These are phyloP conservation scores for Chlorella sp. DNA, from an alignment of 139 green algal species.

Conservation along the genomic window DNA sequence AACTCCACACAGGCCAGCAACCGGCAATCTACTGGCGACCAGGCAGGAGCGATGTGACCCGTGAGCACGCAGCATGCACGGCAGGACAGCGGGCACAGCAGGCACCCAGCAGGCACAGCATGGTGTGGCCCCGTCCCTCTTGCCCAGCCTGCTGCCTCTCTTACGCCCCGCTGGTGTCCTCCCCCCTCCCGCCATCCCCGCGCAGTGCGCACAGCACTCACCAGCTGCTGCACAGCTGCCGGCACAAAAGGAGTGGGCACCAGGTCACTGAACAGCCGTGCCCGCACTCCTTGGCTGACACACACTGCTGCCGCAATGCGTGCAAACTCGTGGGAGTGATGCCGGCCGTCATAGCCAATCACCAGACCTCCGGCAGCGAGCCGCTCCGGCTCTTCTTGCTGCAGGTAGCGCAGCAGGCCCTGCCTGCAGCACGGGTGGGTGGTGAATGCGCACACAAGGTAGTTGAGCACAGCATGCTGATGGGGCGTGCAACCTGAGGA, in stretches of 20 bases:
- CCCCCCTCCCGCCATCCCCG: too few species aligned
- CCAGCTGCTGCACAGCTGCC: conserved; percentile 51
- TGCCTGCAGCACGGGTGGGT: conserved; percentile 39
- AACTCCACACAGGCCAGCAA: too few species aligned
- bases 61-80: too few species aligned
- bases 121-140: background rate
- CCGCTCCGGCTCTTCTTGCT: conserved; percentile 12
- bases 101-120: too few species aligned
- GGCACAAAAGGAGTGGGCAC: conserved; percentile 81
- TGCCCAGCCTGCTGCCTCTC: too few species aligned
- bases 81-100: too few species aligned
- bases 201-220: background rate
- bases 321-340: conserved; percentile 64
- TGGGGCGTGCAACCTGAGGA: too few species aligned
- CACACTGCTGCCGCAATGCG: conserved; percentile 67
- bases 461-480: too few species aligned
- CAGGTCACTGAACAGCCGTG: conserved; percentile 55
- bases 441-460: too few species aligned
- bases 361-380: background rate
- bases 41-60: too few species aligned
- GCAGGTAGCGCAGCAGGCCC: conserved; percentile 65
- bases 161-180: too few species aligned
- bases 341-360: conserved; percentile 66
- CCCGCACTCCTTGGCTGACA: conserved; percentile 38
- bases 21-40: too few species aligned